Base-by-base conservation (phyloP, 2,329 filamentous ascomycete species). In the Pseudogymnoascus sp. region DNA sequence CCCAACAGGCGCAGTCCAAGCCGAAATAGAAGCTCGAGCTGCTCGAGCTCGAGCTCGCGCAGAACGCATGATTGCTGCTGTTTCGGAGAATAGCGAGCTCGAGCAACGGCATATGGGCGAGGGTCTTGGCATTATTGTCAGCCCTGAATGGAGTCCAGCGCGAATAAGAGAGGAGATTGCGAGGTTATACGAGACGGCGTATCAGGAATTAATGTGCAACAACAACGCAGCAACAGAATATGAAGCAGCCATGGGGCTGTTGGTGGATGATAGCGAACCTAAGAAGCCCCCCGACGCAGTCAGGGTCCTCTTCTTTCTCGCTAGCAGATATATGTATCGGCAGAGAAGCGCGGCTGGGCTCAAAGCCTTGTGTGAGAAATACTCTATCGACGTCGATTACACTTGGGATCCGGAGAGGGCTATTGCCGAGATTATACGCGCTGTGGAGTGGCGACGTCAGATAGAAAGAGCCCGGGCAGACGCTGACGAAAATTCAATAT, bases 261-360 rank as follows among this genome's bases (percentile, higher is more conserved):
- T 11, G 16, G 29, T 7, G 1, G 18, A 34, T 12, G 12, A 21
- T 34, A 34, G 7, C 14, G 47, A 54, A 16, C 23, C 23, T 3
- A 26, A 16, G 12, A 10, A 31, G 23, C 7, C 8, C 29, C 51
- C 29, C 5, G 10, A 10, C 16, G 10, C 5, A 34, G 10, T 36
- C 51, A n/a, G 18, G 16, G 11, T 57, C 16, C 51, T 57, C 8
- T 57, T 57, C 51, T 57, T 12, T 6, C 51, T 57, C 29, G 51
- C 51, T 14, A 34, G 29, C 51, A 57, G 51, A 57, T 57, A 18
- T 36, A 57, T 57, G 51, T 57, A 57, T 57, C 51, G 51, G 34
- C 29, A 36, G 5, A 57, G 51, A 34, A 57, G 51, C 29, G 51
- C 2, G 29, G n/a, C 16, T n/a, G 51, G 16, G 29, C 29, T 57